phyloP scores from a whole-genome alignment of 257 asterid genomes.

The Fraxinus quadrangulata region DNA sequence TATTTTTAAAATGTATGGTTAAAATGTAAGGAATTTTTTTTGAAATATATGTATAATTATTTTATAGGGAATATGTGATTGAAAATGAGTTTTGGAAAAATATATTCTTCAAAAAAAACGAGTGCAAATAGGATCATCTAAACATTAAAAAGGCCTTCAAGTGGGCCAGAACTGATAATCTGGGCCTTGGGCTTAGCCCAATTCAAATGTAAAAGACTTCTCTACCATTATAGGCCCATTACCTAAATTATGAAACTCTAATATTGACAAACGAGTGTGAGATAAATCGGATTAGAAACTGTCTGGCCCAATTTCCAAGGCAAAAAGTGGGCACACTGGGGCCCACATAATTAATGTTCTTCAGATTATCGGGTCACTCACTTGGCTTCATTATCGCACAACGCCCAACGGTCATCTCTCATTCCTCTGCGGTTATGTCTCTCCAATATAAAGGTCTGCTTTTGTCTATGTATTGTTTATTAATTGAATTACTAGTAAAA shows the following conservation, averaged over 20 bases:
- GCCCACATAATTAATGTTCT: slow-evolving; percentile 46
- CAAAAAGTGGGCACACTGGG: slow-evolving; percentile 25
- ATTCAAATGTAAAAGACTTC: not conserved
- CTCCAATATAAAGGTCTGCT: not conserved
- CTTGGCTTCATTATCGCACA: slow-evolving; percentile 19
- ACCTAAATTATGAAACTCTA: not conserved
- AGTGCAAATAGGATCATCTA: too few species aligned
- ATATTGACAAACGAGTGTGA: slow-evolving; percentile 27
- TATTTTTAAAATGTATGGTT: too few species aligned
- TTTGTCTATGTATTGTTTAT: not conserved
- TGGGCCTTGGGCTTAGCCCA: slow-evolving; percentile 10
- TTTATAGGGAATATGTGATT: too few species aligned
- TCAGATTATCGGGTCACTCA: slow-evolving; percentile 21
- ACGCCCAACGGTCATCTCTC: slow-evolving; percentile 38
- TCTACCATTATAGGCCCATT: not conserved
- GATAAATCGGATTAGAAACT: not conserved
- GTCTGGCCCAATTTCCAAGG: slow-evolving; percentile 43
- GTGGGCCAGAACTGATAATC: not conserved
- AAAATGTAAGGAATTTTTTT: too few species aligned
- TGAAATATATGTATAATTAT: too few species aligned
- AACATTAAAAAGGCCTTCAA: too few species aligned
- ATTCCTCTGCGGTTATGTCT: slow-evolving; percentile 14
- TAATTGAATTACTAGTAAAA: too few species aligned
- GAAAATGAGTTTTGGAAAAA: too few species aligned
- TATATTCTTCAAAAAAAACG: too few species aligned